phyloP scores from a whole-genome alignment of 2,329 filamentous ascomycete species.

The Cladophialophora exuberans region DNA sequence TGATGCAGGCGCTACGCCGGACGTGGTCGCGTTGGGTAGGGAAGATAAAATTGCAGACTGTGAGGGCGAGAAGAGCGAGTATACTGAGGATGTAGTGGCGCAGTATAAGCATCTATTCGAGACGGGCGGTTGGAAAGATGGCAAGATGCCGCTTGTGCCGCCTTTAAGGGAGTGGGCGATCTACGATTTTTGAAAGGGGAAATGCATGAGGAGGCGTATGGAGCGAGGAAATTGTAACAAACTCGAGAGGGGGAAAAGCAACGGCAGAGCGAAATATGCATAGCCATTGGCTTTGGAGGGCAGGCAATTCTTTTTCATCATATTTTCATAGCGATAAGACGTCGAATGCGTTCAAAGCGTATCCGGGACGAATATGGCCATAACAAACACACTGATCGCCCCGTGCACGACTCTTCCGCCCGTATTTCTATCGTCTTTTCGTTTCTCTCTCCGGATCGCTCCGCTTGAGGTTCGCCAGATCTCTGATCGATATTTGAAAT shows the following conservation, averaged over 20 bases:
- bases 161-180: conserved; percentile 75
- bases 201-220: not conserved
- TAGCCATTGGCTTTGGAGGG: not conserved
- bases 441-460: not conserved
- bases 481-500: no score
- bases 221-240: not conserved
- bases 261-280: no score
- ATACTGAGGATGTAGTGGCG: conserved; percentile 60
- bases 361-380: no score
- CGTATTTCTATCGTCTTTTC: not conserved
- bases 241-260: no score
- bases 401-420: not conserved
- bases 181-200: conserved; percentile 65
- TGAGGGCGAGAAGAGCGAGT: conserved; percentile 53
- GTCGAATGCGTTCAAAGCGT: no score
- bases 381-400: not conserved
- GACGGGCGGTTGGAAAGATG: conserved; percentile 68
- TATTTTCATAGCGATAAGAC: no score
- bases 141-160: conserved; percentile 74
- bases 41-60: conserved; percentile 54
- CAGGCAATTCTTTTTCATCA: not conserved
- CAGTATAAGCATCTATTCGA: conserved; percentile 68
- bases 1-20: conserved; percentile 60
- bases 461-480: no score
- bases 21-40: conserved; percentile 45